Evolutionary conservation across 2,329 filamentous ascomycete species (phyloP).

Genomic region (Pseudogymnoascus sp.): DNA sequence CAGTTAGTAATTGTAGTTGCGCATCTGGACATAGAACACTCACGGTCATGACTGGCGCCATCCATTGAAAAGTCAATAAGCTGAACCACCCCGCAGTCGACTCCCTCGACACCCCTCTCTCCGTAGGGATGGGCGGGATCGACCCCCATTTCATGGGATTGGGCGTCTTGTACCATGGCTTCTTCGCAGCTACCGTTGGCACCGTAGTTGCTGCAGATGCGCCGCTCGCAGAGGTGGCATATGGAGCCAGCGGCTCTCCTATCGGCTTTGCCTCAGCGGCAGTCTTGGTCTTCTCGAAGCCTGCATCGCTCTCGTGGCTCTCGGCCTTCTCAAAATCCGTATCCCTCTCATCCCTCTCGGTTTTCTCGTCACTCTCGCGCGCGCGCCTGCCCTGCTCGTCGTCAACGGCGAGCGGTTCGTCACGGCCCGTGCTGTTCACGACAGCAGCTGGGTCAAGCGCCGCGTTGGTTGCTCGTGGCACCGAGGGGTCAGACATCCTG

Average conservation of each 20-base stretch:
- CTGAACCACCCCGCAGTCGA: constrained; percentile 68
- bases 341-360: constrained; percentile 23
- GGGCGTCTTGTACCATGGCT: constrained; percentile 54
- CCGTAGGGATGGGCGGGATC: constrained; percentile 47
- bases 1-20: constrained; percentile 16
- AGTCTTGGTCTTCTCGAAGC: constrained; percentile 8
- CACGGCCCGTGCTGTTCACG: constrained; percentile 14
- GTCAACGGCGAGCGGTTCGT: constrained; percentile 15
- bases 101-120: constrained; percentile 54
- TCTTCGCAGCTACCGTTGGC: constrained; percentile 29
- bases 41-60: constrained; percentile 75
- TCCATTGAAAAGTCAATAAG: constrained; percentile 78
- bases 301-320: constrained; percentile 16
- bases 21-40: constrained; percentile 26
- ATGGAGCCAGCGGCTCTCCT: not conserved
- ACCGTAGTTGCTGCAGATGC: not conserved
- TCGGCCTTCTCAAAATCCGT: constrained; percentile 17
- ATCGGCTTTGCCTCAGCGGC: not conserved
- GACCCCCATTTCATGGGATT: constrained; percentile 56
- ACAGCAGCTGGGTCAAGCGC: constrained; percentile 13
- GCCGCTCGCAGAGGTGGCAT: not conserved
- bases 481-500: not conserved
- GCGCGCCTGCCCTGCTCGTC: constrained; percentile 17
- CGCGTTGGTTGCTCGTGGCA: not conserved
- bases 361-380: constrained; percentile 17